These are phyloP conservation scores for Podaxis sp. DNA, from an alignment of 768 basidiomycete species.

Conservation along the genomic window DNA sequence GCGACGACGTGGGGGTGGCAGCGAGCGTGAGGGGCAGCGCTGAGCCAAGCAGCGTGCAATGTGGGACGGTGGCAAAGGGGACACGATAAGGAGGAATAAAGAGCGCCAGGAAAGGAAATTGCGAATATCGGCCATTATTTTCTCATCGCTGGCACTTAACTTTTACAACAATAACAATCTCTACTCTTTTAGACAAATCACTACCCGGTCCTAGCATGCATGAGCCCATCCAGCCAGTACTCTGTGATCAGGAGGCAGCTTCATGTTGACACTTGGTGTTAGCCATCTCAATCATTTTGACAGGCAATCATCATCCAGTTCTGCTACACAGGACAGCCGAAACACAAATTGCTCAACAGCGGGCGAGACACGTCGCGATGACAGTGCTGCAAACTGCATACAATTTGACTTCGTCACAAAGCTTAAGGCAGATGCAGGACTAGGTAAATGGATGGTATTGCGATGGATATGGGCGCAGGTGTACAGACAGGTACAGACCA, in stretches of 20 bases:
- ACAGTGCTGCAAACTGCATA: background rate
- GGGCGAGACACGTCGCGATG: background rate
- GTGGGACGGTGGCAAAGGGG: background rate
- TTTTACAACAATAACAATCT: background rate
- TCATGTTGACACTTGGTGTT: too few species aligned
- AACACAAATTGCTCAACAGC: background rate
- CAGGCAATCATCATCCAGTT: background rate
- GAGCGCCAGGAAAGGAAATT: background rate
- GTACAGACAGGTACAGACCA: background rate
- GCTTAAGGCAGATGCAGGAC: too few species aligned
- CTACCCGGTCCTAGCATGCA: background rate
- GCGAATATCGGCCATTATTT: background rate
- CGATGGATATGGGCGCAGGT: background rate
- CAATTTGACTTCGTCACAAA: background rate
- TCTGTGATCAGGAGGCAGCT: background rate
- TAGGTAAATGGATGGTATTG: background rate
- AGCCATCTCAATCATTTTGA: background rate
- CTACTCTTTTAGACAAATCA: background rate
- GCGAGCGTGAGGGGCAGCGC: conserved; percentile 2
- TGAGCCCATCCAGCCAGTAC: background rate
- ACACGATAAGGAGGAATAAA: background rate
- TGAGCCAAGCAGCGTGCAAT: conserved; percentile 4
- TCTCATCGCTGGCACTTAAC: background rate
- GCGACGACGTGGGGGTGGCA: background rate
- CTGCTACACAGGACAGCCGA: background rate